Percentiles rank a stretch among this genome's conserved stretches.
Conservation (phyloP, 2,329 filamentous ascomycete genomes). For the Neopestalotiopsis clavispora region DNA sequence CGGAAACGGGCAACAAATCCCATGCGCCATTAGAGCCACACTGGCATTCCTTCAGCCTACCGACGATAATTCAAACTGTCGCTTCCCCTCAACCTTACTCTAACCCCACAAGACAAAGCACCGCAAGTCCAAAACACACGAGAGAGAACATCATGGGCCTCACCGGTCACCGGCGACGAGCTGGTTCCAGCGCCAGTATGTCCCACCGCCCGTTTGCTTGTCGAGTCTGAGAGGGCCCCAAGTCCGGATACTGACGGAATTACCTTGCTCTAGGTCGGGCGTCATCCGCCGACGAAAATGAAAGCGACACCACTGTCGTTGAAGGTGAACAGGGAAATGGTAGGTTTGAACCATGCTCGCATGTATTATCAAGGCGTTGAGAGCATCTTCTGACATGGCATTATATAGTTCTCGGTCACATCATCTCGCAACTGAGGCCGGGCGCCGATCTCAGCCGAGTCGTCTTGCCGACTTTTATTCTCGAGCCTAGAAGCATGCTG, state of each 20-base stretch:
- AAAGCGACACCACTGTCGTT: slow-evolving; percentile 80
- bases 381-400: slow-evolving; percentile 19
- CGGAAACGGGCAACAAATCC: slow-evolving; percentile 11
- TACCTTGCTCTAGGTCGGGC: slow-evolving; percentile 28
- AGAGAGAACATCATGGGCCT: slow-evolving; percentile 15
- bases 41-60: neutral
- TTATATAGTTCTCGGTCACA: slow-evolving; percentile 82
- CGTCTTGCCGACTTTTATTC: slow-evolving; percentile 94
- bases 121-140: neutral
- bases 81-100: neutral
- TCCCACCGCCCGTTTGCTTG: neutral
- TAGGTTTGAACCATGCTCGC: slow-evolving; percentile 49
- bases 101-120: neutral
- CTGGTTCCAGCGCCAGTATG: slow-evolving; percentile 20
- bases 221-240: neutral
- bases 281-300: slow-evolving; percentile 59
- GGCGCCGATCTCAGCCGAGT: slow-evolving; percentile 95
- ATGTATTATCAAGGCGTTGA: slow-evolving; percentile 7
- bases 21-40: slow-evolving; percentile 6
- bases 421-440: slow-evolving; percentile 95
- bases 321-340: slow-evolving; percentile 94
- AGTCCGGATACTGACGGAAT: slow-evolving; percentile 10
- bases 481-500: slow-evolving; percentile 96
- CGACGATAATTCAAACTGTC: neutral
- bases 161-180: slow-evolving; percentile 13